A percentile compares a stretch with the other conserved stretches of the same genome.
phyloP scores from a whole-genome alignment of 2,329 filamentous ascomycete species.

The Fusarium sp. region DNA sequence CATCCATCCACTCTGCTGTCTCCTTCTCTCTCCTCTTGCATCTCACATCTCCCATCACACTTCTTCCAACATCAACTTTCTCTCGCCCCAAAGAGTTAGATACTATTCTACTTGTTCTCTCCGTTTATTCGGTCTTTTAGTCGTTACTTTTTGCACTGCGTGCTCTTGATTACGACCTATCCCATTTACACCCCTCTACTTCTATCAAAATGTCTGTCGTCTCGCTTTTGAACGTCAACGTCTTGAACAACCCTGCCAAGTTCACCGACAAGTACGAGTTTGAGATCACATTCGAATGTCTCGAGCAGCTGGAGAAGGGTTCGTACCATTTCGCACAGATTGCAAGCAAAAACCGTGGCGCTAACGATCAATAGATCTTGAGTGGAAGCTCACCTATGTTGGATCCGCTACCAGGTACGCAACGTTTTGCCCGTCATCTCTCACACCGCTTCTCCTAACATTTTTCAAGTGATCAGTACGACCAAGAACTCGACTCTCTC shows the following conservation, averaged over 20 bases:
- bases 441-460: constrained; percentile 42
- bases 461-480: constrained; percentile 82
- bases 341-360: constrained; percentile 6
- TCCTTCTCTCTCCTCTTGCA: constrained; percentile 9
- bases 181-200: constrained; percentile 5
- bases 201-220: constrained; percentile 84
- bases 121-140: neutral
- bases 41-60: constrained; percentile 23
- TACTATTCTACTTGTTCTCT: neutral
- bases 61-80: constrained; percentile 14
- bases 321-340: constrained; percentile 38
- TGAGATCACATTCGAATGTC: constrained; percentile 98
- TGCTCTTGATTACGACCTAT: constrained; percentile 5
- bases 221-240: constrained; percentile 92
- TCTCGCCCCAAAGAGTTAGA: constrained; percentile 17
- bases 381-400: constrained; percentile 99
- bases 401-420: constrained; percentile 96
- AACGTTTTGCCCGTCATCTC: constrained; percentile 22
- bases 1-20: constrained; percentile 14
- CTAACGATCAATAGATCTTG: constrained; percentile 75
- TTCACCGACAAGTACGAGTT: constrained; percentile 96
- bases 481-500: constrained; percentile 97
- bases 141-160: constrained; percentile 1
- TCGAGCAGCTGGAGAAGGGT: constrained; percentile 95
- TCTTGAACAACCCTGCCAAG: constrained; percentile 95